Percentiles rank a stretch among this genome's conserved stretches.
These are phyloP conservation scores for Thozetella sp. DNA, from an alignment of 495 filamentous ascomycete genomes.

Conservation along the genomic window DNA sequence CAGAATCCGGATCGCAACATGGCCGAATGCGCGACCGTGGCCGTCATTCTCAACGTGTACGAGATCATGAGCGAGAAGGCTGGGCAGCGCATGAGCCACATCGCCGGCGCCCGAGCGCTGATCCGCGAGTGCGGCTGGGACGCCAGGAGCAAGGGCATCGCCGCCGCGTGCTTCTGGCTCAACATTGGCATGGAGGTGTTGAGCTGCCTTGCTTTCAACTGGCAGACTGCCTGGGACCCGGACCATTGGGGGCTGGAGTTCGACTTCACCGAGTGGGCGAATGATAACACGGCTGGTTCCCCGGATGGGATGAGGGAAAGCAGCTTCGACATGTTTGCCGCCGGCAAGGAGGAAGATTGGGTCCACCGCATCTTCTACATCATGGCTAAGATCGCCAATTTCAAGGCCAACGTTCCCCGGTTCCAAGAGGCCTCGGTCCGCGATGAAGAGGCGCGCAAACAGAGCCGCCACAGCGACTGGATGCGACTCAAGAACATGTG, in stretches of 20 bases:
- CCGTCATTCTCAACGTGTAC: constrained; percentile 88
- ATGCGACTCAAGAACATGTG: constrained; percentile 70
- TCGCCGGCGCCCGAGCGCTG: constrained; percentile 81
- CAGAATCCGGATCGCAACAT: constrained; percentile 84
- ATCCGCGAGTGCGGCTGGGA: constrained; percentile 94
- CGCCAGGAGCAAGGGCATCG: constrained; percentile 75
- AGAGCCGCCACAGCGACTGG: constrained; percentile 77
- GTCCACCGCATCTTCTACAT: constrained; percentile 88
- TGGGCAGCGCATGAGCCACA: constrained; percentile 80
- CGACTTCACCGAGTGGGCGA: constrained; percentile 53
- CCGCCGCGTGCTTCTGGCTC: constrained; percentile 92
- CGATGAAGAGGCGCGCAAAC: constrained; percentile 62
- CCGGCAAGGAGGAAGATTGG: constrained; percentile 83
- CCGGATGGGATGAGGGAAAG: constrained; percentile 42
- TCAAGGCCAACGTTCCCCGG: constrained; percentile 67
- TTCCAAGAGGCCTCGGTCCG: constrained; percentile 60
- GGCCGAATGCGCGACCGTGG: constrained; percentile 84
- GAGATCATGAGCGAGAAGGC: constrained; percentile 85
- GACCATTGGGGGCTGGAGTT: constrained; percentile 92
- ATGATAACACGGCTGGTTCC: not conserved
- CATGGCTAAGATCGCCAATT: constrained; percentile 84
- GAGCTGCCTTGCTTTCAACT: constrained; percentile 84
- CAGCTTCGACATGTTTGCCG: constrained; percentile 67
- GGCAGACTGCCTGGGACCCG: constrained; percentile 87
- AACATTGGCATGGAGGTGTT: constrained; percentile 90